These are phyloP conservation scores for Lithospermum erythrorhizon DNA, from an alignment of 257 asterid genomes.

Conservation along the genomic window DNA sequence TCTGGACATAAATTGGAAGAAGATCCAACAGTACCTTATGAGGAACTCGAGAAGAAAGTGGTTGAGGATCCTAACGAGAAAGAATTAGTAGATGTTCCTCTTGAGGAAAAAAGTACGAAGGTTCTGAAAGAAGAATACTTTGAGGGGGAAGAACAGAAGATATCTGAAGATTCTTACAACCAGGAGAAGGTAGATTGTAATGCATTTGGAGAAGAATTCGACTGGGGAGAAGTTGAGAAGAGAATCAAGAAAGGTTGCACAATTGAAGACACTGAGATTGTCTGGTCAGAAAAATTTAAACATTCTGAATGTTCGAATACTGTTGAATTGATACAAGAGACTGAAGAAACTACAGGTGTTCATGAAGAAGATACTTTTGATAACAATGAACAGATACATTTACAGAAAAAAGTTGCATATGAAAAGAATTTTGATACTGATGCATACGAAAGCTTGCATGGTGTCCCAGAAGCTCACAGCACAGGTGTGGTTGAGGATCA, in stretches of 20 bases:
- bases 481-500: constrained; percentile 12
- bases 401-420: constrained; percentile 23
- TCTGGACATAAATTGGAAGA: constrained; percentile 23
- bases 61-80: neutral
- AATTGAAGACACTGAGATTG: constrained; percentile 19
- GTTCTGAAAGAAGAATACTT: constrained; percentile 1
- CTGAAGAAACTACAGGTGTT: constrained; percentile 19
- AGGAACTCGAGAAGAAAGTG: constrained; percentile 10
- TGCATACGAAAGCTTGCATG: constrained; percentile 19
- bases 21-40: constrained; percentile 14
- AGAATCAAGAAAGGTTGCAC: constrained; percentile 13
- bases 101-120: constrained; percentile 1
- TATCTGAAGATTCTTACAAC: constrained; percentile 3
- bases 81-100: neutral
- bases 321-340: constrained; percentile 9
- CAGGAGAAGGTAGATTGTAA: neutral
- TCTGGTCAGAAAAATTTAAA: constrained; percentile 12
- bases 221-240: constrained; percentile 7
- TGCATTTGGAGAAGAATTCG: constrained; percentile 6
- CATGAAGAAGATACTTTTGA: constrained; percentile 15
- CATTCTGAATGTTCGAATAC: constrained; percentile 15
- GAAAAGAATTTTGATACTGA: constrained; percentile 23
- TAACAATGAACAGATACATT: constrained; percentile 20
- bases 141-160: neutral
- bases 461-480: constrained; percentile 27